phyloP scores from a whole-genome alignment of 2,329 filamentous ascomycete genomes.

The Rhexocercosporidium sp. region DNA sequence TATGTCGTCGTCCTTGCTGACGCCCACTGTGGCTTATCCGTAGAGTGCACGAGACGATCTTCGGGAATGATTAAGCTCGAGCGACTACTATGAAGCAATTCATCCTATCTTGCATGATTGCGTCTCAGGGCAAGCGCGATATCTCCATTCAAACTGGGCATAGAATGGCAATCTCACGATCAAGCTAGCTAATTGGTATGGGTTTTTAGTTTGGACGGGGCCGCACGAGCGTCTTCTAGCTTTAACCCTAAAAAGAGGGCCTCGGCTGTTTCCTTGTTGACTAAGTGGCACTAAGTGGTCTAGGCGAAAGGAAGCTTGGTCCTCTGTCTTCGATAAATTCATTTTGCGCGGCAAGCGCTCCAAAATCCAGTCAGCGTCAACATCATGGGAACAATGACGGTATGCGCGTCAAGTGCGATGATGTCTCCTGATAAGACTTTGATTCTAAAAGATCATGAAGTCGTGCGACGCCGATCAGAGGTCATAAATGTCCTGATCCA shows the following conservation, averaged over 20 bases:
- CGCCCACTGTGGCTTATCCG: neutral
- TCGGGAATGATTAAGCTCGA: neutral
- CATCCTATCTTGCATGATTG: slow-evolving; percentile 18
- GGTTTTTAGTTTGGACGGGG: slow-evolving; percentile 13
- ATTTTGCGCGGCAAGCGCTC: slow-evolving; percentile 19
- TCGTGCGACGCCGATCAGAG: neutral
- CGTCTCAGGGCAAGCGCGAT: neutral
- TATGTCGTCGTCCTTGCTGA: slow-evolving; percentile 15
- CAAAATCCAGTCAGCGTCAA: neutral
- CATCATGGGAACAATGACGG: slow-evolving; percentile 3
- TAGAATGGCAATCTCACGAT: slow-evolving; percentile 5
- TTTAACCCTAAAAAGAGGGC: slow-evolving; percentile 21
- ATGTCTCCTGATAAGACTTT: neutral
- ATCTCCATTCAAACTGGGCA: neutral
- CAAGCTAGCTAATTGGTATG: neutral
- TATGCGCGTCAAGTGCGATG: neutral
- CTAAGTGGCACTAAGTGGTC: neutral
- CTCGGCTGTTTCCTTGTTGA: slow-evolving; percentile 14
- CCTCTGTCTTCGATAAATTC: neutral
- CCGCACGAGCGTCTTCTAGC: slow-evolving; percentile 18
- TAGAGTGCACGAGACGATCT: neutral
- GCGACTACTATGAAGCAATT: slow-evolving; percentile 2
- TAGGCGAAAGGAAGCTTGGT: neutral
- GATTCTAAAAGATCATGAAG: neutral
- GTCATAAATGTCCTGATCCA: slow-evolving; percentile 2